phyloP scores from a whole-genome alignment of 176 grass and related monocot genomes.

The Elymus sibiricus region DNA sequence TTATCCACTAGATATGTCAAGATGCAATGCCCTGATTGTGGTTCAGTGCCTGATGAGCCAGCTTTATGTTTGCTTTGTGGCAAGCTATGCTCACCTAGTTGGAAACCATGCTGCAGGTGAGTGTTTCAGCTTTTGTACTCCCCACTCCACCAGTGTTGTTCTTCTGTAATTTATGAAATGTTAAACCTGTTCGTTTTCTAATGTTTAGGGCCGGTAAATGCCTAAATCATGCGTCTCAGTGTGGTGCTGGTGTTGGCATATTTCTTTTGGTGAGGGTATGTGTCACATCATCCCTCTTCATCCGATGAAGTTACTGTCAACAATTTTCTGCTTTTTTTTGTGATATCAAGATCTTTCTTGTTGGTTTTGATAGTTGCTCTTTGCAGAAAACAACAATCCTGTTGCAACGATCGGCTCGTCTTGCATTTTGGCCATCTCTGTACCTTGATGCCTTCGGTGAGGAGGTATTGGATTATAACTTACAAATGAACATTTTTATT shows the following conservation, averaged over 20 bases:
- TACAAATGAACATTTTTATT: background rate
- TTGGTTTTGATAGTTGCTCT: slow-evolving; percentile 32
- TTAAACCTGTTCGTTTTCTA: slow-evolving; percentile 12
- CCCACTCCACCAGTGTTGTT: background rate
- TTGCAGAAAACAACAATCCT: slow-evolving; percentile 90
- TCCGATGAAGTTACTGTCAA: slow-evolving; percentile 8
- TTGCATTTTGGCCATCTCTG: slow-evolving; percentile 87
- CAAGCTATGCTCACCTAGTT: slow-evolving; percentile 78
- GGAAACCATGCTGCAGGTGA: slow-evolving; percentile 95
- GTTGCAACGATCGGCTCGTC: slow-evolving; percentile 85
- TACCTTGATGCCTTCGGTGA: slow-evolving; percentile 94
- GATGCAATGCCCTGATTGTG: slow-evolving; percentile 74
- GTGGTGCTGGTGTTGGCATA: slow-evolving; percentile 90
- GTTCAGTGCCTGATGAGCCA: slow-evolving; percentile 80
- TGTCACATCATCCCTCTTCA: slow-evolving; percentile 10
- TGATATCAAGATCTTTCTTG: background rate
- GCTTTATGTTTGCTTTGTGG: slow-evolving; percentile 93
- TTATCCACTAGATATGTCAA: slow-evolving; percentile 68
- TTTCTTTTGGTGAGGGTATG: slow-evolving; percentile 98
- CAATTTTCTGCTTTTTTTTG: slow-evolving; percentile 16
- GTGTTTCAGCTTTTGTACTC: slow-evolving; percentile 18
- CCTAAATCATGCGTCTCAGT: slow-evolving; percentile 69
- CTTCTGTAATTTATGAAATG: slow-evolving; percentile 20
- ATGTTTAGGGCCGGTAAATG: slow-evolving; percentile 76
- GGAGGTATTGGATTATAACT: slow-evolving; percentile 63